Percentiles rank a stretch among this genome's conserved stretches.
phyloP scores from a whole-genome alignment of 768 basidiomycete genomes.

The Lactarius hengduanensis region DNA sequence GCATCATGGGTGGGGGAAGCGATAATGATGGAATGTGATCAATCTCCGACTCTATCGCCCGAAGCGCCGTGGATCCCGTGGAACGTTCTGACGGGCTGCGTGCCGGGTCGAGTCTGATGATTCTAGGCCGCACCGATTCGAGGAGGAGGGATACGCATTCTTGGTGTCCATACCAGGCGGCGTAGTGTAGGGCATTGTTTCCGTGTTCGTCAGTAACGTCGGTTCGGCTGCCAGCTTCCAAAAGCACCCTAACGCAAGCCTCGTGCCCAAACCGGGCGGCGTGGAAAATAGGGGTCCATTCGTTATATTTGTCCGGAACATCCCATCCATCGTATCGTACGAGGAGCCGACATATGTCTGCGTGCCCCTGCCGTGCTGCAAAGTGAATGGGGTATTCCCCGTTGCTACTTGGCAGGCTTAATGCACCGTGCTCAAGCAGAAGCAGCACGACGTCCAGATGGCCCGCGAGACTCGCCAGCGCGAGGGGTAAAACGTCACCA shows the following conservation, averaged over 20 bases:
- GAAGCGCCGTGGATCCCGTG: slow-evolving; percentile 28
- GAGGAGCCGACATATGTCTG: slow-evolving; percentile 76
- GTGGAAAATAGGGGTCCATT: slow-evolving; percentile 97
- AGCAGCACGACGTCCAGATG: slow-evolving; percentile 80
- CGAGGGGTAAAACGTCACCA: slow-evolving; percentile 80
- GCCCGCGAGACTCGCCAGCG: slow-evolving; percentile 88
- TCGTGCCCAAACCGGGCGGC: slow-evolving; percentile 84
- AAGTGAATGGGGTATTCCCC: slow-evolving; percentile 98
- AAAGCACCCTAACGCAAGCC: slow-evolving; percentile 70
- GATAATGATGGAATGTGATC: slow-evolving; percentile 94
- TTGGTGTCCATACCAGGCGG: slow-evolving; percentile 93
- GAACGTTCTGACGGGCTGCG: slow-evolving; percentile 33
- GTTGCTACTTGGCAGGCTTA: slow-evolving; percentile 81
- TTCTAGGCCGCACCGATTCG: slow-evolving; percentile 31
- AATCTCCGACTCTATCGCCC: slow-evolving; percentile 62
- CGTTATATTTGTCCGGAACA: slow-evolving; percentile 91
- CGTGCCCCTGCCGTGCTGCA: slow-evolving; percentile 90
- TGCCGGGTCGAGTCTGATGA: slow-evolving; percentile 24
- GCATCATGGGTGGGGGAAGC: slow-evolving; percentile 97
- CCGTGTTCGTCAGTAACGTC: slow-evolving; percentile 79
- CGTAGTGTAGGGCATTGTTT: slow-evolving; percentile 86
- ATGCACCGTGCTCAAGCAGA: slow-evolving; percentile 74
- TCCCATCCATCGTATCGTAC: slow-evolving; percentile 77
- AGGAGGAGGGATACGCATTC: slow-evolving; percentile 58
- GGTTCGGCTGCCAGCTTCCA: slow-evolving; percentile 78